A percentile compares a stretch with the other conserved stretches of the same genome.
Evolutionary conservation across 2,329 filamentous ascomycete species (phyloP).

Genomic region (Cladosporium oxysporum): DNA sequence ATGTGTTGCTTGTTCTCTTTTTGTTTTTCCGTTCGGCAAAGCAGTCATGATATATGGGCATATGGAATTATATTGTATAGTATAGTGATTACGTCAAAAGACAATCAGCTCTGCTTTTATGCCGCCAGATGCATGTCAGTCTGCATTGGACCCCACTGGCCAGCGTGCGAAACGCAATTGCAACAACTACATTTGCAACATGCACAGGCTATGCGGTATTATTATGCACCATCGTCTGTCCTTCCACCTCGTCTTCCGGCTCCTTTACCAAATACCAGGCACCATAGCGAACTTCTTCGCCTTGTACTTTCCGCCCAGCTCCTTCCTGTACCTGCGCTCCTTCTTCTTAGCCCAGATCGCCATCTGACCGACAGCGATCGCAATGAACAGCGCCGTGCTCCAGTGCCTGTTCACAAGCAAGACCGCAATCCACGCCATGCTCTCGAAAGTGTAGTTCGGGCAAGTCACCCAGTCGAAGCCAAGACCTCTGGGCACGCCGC

Average conservation of each 20-base stretch:
- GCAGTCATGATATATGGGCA: background rate
- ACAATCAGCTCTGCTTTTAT: background rate
- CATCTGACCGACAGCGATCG: conserved; percentile 77
- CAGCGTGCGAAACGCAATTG: background rate
- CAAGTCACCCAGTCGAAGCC: conserved; percentile 88
- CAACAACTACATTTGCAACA: background rate
- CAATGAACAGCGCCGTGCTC: conserved; percentile 74
- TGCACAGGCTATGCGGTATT: background rate
- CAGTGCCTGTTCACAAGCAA: conserved; percentile 77
- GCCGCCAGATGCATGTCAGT: background rate
- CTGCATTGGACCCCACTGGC: background rate
- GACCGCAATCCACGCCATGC: conserved; percentile 81
- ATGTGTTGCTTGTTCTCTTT: background rate
- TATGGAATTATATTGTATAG: background rate
- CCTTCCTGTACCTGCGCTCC: conserved; percentile 83
- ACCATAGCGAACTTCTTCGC: conserved; percentile 86
- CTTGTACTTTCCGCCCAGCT: conserved; percentile 93
- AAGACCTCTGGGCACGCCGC: conserved; percentile 82
- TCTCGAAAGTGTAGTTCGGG: conserved; percentile 96
- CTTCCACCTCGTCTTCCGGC: background rate
- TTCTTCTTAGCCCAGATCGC: conserved; percentile 85
- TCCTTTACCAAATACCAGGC: conserved; percentile 67
- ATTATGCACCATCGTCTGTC: background rate
- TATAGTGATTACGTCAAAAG: background rate
- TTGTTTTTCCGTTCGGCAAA: background rate